Evolutionary conservation across 2,329 filamentous ascomycete genomes (phyloP), one percentile per base, ranked within the genome.

Genomic region (Coniochaeta sp.): DNA sequence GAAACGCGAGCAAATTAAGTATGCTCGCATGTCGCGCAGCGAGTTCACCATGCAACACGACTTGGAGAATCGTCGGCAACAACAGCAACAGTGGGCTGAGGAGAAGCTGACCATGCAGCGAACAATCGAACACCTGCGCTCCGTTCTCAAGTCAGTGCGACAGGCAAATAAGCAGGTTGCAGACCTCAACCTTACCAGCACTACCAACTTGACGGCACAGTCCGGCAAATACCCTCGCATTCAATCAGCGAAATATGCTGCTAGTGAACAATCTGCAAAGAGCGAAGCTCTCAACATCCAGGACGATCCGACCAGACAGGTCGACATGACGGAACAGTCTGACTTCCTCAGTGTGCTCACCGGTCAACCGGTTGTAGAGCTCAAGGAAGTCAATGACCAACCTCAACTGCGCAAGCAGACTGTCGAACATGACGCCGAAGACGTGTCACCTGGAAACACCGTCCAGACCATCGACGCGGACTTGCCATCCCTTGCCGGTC

Each of bases 251-350:
- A 67, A 68, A 63, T 60, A 66, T 47, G 63, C 66, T 36, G 62
- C 65, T 28, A 71, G 66, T 54, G 73, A 75, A 62, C 65, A 67
- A 54, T 73, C 73, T 55, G 69, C 68, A 65, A 73, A 69, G 64
- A 74, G 67, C 68, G 69, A 64, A 55, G 70, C 69, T 57, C 66
- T 72, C 62, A 68, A 70, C 50, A 66, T 71, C 40, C 70, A 74
- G 57, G 73, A 75, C 11, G 72, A 75, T 61, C 73, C 69, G 31
- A 75, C 73, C 11, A 69, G 68, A 54, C 70, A 74, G 61, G 67
- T 75, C 52, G 66, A 75, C 60, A 64, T 75, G 28, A 72, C 69
- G 6, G 69, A 72, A 47, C 72, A 69, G 22, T 71, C 71, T 16
- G 69, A 71, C 58, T 71, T 70, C 58, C 68, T 64, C 33, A 69